Percentiles rank a stretch among this genome's conserved stretches.
phyloP scores from a whole-genome alignment of 2,329 filamentous ascomycete genomes.

The Talaromyces sp. region DNA sequence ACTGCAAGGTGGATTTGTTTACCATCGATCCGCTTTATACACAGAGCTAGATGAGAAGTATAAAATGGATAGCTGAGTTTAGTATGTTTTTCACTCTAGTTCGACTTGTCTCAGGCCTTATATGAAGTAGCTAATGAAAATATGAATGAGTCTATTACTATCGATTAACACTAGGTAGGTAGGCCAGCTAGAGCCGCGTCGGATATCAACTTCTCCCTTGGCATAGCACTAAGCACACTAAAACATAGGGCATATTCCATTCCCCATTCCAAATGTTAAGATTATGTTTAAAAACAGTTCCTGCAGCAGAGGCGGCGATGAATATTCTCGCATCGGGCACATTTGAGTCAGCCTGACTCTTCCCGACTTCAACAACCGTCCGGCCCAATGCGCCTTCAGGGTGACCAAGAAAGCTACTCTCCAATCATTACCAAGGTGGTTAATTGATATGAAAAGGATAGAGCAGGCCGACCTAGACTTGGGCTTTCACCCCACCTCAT shows the following conservation, averaged over 20 bases:
- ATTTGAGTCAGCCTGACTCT: neutral
- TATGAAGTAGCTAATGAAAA: neutral
- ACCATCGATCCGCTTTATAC: constrained; percentile 15
- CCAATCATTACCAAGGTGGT: neutral
- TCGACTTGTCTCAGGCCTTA: neutral
- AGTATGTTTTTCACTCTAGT: too few relatives aligned
- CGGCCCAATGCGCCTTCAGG: neutral
- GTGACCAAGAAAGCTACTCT: neutral
- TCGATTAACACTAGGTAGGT: neutral
- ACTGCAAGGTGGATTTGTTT: constrained; percentile 21
- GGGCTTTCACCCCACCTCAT: neutral
- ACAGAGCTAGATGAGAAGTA: too few relatives aligned
- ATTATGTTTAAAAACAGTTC: neutral
- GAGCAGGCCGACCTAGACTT: neutral
- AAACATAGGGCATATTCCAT: neutral
- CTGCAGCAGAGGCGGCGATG: neutral
- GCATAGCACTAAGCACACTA: neutral
- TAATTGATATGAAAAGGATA: neutral
- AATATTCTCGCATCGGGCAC: neutral
- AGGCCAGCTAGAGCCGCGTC: neutral
- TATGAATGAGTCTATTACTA: neutral
- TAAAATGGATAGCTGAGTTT: too few relatives aligned
- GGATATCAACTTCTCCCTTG: neutral
- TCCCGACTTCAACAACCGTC: neutral
- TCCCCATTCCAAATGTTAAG: neutral